phyloP scores from a whole-genome alignment of 768 basidiomycete species.

The Termitomyces sp. region DNA sequence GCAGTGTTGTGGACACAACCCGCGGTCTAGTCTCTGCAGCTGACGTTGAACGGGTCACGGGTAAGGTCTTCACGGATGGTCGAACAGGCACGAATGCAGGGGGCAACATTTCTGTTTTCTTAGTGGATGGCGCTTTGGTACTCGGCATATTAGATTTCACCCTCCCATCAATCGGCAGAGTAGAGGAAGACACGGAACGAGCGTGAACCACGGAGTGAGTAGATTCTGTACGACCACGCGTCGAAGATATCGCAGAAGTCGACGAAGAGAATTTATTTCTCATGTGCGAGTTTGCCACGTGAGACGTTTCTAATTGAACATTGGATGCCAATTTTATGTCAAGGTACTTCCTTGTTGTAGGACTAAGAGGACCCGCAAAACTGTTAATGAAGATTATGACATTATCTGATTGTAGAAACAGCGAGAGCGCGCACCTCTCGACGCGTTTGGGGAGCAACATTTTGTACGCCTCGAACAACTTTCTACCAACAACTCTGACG shows the following conservation, averaged over 20 bases:
- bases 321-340: constrained; percentile 32
- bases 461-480: constrained; percentile 74
- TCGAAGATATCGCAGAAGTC: constrained; percentile 18
- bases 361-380: constrained; percentile 68
- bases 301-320: constrained; percentile 14
- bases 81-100: constrained; percentile 24
- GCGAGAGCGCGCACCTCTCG: constrained; percentile 39
- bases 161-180: constrained; percentile 10
- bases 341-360: constrained; percentile 72
- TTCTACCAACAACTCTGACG: constrained; percentile 60
- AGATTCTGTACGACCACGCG: constrained; percentile 11
- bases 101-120: constrained; percentile 19
- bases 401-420: not conserved
- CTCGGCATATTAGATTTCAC: constrained; percentile 5
- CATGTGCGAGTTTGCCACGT: constrained; percentile 5
- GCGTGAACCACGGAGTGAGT: constrained; percentile 10
- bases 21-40: constrained; percentile 7
- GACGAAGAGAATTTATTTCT: constrained; percentile 15
- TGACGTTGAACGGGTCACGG: constrained; percentile 13
- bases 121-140: not conserved
- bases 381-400: constrained; percentile 28
- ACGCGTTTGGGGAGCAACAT: constrained; percentile 63
- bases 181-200: constrained; percentile 23
- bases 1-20: constrained; percentile 7
- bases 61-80: constrained; percentile 11